A percentile compares a stretch with the other conserved stretches of the same genome.
phyloP scores from a whole-genome alignment of 1,139 yeast genomes.

The Sugiyamaella xylanicola region DNA sequence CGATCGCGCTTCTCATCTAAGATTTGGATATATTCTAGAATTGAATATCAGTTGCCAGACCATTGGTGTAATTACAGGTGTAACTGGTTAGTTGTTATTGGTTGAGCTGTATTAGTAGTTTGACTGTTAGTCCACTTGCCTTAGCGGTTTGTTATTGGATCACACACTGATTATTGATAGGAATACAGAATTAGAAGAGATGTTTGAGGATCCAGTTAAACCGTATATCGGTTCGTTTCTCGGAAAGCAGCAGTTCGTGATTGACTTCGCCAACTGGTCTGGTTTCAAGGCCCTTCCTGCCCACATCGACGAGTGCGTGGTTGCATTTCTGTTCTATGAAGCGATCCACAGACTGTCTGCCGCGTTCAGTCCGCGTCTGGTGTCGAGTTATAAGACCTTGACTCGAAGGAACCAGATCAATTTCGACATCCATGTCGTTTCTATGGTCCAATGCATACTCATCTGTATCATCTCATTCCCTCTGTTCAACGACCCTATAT shows the following conservation, averaged over 20 bases:
- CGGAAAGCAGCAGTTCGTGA: slow-evolving; percentile 2
- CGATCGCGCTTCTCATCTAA: too few relatives aligned
- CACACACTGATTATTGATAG: too few relatives aligned
- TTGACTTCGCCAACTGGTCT: slow-evolving; percentile 18
- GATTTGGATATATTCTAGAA: too few relatives aligned
- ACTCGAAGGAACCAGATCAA: slow-evolving; percentile 57
- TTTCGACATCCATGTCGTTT: slow-evolving; percentile 86
- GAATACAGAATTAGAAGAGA: not conserved
- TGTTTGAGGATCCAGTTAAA: slow-evolving; percentile 14
- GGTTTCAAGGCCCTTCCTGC: slow-evolving; percentile 41
- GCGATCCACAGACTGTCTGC: slow-evolving; percentile 49
- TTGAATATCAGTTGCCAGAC: too few relatives aligned
- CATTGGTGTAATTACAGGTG: too few relatives aligned
- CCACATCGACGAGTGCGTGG: slow-evolving; percentile 57
- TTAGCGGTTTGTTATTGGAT: too few relatives aligned
- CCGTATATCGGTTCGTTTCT: slow-evolving; percentile 3
- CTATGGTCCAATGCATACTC: slow-evolving; percentile 75
- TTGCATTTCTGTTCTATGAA: slow-evolving; percentile 52
- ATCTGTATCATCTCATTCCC: slow-evolving; percentile 61
- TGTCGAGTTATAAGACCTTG: slow-evolving; percentile 55
- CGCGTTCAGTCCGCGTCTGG: slow-evolving; percentile 48
- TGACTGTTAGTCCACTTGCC: too few relatives aligned
- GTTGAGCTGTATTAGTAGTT: too few relatives aligned
- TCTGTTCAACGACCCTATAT: slow-evolving; percentile 57
- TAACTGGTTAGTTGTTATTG: too few relatives aligned